A percentile compares a stretch with the other conserved stretches of the same genome.
Conservation (phyloP, 176 grass and related monocot species). For the Cenchrus americanus region DNA sequence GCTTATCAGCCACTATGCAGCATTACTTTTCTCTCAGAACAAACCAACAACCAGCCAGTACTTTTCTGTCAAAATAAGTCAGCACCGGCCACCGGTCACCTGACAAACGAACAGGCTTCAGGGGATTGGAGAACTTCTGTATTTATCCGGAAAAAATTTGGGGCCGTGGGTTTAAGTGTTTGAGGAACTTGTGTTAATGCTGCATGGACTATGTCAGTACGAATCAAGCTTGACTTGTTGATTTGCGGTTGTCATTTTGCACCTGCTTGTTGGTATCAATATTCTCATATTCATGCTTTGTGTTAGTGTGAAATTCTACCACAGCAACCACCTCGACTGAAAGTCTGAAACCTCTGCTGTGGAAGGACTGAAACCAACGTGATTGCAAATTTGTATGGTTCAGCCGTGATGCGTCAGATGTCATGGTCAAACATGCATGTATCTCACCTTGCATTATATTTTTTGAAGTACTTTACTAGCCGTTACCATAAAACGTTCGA, state of each 20-base stretch:
- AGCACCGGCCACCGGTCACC: background rate
- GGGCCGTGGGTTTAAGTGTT: background rate
- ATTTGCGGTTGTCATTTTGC: background rate
- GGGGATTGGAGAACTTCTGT: background rate
- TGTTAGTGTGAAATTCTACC: background rate
- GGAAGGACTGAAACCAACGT: background rate
- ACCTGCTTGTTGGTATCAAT: background rate
- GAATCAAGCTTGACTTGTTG: slow-evolving; percentile 2
- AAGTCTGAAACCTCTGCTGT: background rate
- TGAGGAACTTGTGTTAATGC: background rate
- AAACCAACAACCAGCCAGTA: too few relatives aligned
- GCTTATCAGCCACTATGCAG: too few relatives aligned
- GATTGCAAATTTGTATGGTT: slow-evolving; percentile 1
- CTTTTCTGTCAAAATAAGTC: too few relatives aligned
- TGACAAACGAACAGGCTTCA: slow-evolving; percentile 30
- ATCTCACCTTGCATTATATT: too few relatives aligned
- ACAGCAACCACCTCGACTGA: background rate
- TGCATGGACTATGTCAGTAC: background rate
- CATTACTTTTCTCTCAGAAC: too few relatives aligned
- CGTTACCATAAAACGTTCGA: too few relatives aligned
- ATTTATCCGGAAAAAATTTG: slow-evolving; percentile 4
- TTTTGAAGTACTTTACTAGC: too few relatives aligned
- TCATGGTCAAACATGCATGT: background rate
- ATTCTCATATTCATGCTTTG: too few relatives aligned
- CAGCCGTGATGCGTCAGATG: background rate